A percentile compares a stretch with the other conserved stretches of the same genome.
Conservation (phyloP, 331 rosid species). For the Rhamnella rubrinervis region DNA sequence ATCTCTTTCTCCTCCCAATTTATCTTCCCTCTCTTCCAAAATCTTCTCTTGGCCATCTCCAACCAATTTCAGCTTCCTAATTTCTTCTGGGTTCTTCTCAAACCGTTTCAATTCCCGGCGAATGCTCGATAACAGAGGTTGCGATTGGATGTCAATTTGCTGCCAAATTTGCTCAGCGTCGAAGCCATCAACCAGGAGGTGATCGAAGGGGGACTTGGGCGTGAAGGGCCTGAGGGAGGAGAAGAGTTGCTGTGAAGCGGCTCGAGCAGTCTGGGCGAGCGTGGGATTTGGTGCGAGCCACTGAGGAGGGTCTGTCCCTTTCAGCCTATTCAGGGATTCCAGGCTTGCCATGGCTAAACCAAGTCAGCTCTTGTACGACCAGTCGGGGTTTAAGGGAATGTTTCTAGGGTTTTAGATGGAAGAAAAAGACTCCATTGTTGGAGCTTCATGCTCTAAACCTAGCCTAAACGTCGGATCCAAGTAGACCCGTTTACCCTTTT, state of each 20-base stretch:
- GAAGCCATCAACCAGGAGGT: conserved; percentile 71
- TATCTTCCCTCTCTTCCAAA: conserved; percentile 13
- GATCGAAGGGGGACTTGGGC: conserved; percentile 65
- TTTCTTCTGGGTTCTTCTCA: conserved; percentile 51
- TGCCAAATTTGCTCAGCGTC: conserved; percentile 99
- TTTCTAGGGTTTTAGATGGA: no score
- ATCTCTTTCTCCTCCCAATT: conserved; percentile 35
- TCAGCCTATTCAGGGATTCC: conserved; percentile 54
- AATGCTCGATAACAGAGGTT: conserved; percentile 61
- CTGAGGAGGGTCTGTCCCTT: conserved; percentile 51
- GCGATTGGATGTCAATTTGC: conserved; percentile 84
- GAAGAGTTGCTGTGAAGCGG: conserved; percentile 66
- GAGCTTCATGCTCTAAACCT: no score
- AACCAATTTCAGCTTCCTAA: conserved; percentile 39
- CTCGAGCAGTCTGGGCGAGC: conserved; percentile 60
- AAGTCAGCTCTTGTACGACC: no score
- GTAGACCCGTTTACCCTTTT: no score
- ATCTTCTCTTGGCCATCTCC: conserved; percentile 27
- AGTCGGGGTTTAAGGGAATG: background rate
- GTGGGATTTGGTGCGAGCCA: conserved; percentile 50
- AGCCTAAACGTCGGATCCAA: no score
- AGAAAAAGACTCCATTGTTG: no score
- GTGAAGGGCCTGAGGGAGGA: conserved; percentile 60
- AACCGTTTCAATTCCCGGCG: conserved; percentile 66
- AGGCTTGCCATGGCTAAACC: conserved; percentile 31